Percentiles rank a stretch among this genome's conserved stretches.
phyloP scores from a whole-genome alignment of 768 basidiomycete genomes.

The Agrocybe praecox region DNA sequence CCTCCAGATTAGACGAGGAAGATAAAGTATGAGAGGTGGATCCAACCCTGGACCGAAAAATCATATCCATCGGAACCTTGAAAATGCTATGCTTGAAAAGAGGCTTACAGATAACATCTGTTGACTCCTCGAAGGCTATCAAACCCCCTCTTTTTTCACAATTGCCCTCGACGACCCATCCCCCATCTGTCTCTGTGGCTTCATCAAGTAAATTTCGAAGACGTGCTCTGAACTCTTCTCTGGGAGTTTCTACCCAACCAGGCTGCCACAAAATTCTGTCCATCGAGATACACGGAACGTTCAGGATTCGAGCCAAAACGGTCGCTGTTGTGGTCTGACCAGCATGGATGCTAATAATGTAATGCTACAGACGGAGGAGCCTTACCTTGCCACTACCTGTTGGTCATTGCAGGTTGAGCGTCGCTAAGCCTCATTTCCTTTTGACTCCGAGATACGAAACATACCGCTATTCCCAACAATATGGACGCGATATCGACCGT shows the following conservation, averaged over 20 bases:
- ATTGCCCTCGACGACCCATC: constrained; percentile 60
- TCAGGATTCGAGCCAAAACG: constrained; percentile 44
- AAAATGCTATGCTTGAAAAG: not conserved
- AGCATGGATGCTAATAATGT: not conserved
- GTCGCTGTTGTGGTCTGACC: constrained; percentile 48
- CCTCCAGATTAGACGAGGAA: constrained; percentile 57
- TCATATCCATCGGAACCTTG: not conserved
- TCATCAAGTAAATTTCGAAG: constrained; percentile 29
- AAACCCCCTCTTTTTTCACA: constrained; percentile 32
- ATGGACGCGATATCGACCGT: constrained; percentile 20
- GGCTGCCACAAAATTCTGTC: constrained; percentile 54
- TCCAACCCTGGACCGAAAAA: constrained; percentile 60
- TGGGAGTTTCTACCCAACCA: constrained; percentile 40
- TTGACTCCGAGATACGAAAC: too few relatives aligned
- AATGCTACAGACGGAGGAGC: not conserved
- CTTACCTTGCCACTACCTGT: constrained; percentile 11
- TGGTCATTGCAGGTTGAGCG: too few relatives aligned
- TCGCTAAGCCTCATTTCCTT: too few relatives aligned
- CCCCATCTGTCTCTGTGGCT: constrained; percentile 21
- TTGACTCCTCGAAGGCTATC: constrained; percentile 39
- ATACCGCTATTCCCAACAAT: constrained; percentile 24
- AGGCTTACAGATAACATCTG: constrained; percentile 57
- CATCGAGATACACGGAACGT: constrained; percentile 48
- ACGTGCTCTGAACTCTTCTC: constrained; percentile 30
- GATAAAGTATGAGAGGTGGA: constrained; percentile 61